Base-by-base conservation (phyloP, 164 flowering plant genomes). In the Vitis rotundifolia region DNA sequence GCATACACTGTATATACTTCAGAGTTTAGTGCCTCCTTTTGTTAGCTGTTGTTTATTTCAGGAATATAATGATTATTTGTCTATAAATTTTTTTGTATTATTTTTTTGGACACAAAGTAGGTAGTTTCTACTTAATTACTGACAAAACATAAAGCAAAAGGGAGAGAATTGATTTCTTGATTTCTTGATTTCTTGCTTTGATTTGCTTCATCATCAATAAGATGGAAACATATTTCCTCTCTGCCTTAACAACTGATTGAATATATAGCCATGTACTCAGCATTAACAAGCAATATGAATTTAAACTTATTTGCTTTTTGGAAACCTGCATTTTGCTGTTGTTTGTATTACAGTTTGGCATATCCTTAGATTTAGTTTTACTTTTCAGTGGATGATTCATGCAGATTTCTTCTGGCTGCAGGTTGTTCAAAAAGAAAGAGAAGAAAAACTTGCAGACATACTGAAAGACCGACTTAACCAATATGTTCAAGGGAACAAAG, bases 341-440 rank as follows among this genome's bases (percentile, higher is more conserved):
- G 11, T 58, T 62, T 37, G 44, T 37, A 37, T 37, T 37, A 37
- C 13, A n/a, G 37, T 68, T 19, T 54, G 7, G 6, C 9, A 19
- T 18, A 7, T 52, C 28, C 48, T 65, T 54, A 14, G 14, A n/a
- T 3, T 1, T 53, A 13, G 13, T 14, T 47, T 48, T 68, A 29
- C 56, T 15, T 53, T 13, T 12, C 11, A 6, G 15, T 52, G 37
- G 18, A 6, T 58, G n/a, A 11, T 44, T 49, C 61, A 59, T 31
- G 59, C 8, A 44, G 22, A 62, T 67, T 62, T 28, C 54, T 55
- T 44, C 63, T 70, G 29, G 19, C 11, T 51, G 44, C 80, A 93
- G 98, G 79, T 77, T 71, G 92, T 93, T 70, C 99, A 95, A 73
- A 91, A 78, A 74, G 99, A 95, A 75, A 88, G 99, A 78, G 99